phyloP scores from a whole-genome alignment of 2,329 filamentous ascomycete genomes.

The Scopulariopsis brevicaulis region DNA sequence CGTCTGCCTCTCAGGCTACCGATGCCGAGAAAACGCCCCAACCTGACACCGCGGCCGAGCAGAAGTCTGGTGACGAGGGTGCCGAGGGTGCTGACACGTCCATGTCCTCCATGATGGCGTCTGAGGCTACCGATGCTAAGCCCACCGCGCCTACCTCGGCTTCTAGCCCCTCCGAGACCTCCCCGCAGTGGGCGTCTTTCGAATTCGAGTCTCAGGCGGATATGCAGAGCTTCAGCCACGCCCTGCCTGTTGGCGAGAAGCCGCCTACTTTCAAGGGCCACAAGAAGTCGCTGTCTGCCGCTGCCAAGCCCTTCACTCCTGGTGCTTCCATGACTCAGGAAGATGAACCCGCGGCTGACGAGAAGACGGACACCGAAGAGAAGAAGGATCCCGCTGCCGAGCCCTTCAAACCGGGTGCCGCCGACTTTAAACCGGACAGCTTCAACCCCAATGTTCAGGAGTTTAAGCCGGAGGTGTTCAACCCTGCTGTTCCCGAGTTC shows the following conservation, averaged over 20 bases:
- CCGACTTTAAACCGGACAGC: neutral
- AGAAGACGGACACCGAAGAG: neutral
- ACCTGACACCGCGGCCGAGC: constrained; percentile 16
- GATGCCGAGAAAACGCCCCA: constrained; percentile 12
- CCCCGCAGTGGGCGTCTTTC: constrained; percentile 47
- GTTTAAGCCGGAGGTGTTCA: neutral
- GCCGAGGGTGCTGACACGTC: constrained; percentile 34
- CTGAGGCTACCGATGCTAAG: constrained; percentile 42
- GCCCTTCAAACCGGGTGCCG: neutral
- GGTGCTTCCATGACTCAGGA: constrained; percentile 13
- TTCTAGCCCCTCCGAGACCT: constrained; percentile 40
- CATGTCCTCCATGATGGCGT: constrained; percentile 39
- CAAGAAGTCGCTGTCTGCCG: constrained; percentile 55
- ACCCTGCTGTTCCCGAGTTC: neutral
- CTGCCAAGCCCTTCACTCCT: constrained; percentile 57
- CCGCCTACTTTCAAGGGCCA: constrained; percentile 17
- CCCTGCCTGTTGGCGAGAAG: constrained; percentile 36
- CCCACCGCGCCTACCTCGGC: constrained; percentile 29
- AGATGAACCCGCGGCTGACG: neutral
- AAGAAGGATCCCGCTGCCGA: neutral
- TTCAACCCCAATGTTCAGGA: neutral
- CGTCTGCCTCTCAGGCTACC: neutral
- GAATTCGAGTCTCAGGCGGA: constrained; percentile 43
- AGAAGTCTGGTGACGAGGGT: constrained; percentile 22
- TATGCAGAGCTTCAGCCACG: constrained; percentile 37